Base-by-base conservation (phyloP, 1,284 basidiomycete species). In the Pulchroboletus neoregius region DNA sequence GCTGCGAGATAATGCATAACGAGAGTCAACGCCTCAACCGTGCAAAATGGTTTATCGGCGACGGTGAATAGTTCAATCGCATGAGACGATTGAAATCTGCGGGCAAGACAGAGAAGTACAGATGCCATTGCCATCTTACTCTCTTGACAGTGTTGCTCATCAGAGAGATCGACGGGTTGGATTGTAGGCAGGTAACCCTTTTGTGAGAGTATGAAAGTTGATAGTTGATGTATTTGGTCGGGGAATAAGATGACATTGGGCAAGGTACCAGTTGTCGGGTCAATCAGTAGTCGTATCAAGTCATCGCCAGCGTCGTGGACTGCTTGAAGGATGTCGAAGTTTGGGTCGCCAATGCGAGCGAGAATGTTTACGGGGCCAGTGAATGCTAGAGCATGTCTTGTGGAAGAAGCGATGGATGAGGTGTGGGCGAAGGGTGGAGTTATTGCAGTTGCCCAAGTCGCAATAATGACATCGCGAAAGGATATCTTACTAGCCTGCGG, bases 1-100 rank as follows among this genome's bases (percentile, higher is more conserved):
- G 80, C 66, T 0, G 81, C 76, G 37, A 82, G 63, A 54, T 83
- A 83, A 56, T 82, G 80, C 34, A 82, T 66, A 31, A 80, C 58
- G 16, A 83, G 67, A 30, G 75, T 61, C 16, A 81, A 56, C 6
- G 75, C 74, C 20, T 70, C 68, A 15, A 70, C 72, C 9, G 74
- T 65, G 15, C 72, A 73, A 34, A 79, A 66, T 5, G 68, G 65
- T n/a, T 58, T 64, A 11, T 54, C 54, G 34, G 61, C 60, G 33
- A 61, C 56, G 15, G 58, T 60, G 23, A 71, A 48, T 15, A 57
- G 33, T 41, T 57, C 55, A 11, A 54, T 56, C 10, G 54, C 44
- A 11, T 58, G 55, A 12, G 58, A 51, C 2, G 56, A 39, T 56
- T 82, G 80, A 32, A 78, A 70, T 18, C 73, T 64, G 58, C 78